Base-by-base conservation (phyloP, 2,329 filamentous ascomycete genomes). In the Xylariaceae sp. region DNA sequence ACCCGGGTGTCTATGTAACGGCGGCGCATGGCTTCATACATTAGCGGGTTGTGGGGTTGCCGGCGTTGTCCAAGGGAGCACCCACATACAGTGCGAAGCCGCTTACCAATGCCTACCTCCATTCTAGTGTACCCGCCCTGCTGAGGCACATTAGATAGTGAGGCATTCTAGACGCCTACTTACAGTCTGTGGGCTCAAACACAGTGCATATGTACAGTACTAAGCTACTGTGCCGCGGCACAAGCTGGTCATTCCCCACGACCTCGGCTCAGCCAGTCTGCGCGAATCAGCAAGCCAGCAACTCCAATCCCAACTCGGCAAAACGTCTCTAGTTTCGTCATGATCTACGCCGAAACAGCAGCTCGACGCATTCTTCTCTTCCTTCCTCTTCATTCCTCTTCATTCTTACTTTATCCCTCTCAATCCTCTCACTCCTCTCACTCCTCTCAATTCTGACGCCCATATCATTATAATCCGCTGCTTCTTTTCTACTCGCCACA, bases 201-300 rank as follows among this genome's bases (percentile, higher is more conserved):
- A 32, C 43, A 45, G 27, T 45, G 27, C 7, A 6, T 19, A 12
- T 27, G 11, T 12, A 31, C 43, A 3, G 35, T 37, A 37, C 32
- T 30, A 26, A 40, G 32, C 37, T 43, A 39, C 46, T 32, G 47
- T 49, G 32, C 27, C 40, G 8, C 12, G 8, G 12, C 35, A 11
- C 35, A 5, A 34, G 32, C 8, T 8, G 8, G 32, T 34, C 4
- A 19, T 26, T 41, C 47, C 37, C 50, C 50, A 65, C 57, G 68
- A 73, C 71, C 72, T 73, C 72, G 72, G 71, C 71, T 69, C 69
- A 67, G 57, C 56, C 53, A 19, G 37, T 49, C 34, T 57, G 61
- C 70, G 66, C 66, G 72, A 74, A 74, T 74, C 72, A 74, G 72
- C 68, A 67, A 62, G 65, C 68, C 68, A 72, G 69, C 67, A 73